Conservation (phyloP, 1,284 basidiomycete species). For the Pseudozyma sp. region DNA sequence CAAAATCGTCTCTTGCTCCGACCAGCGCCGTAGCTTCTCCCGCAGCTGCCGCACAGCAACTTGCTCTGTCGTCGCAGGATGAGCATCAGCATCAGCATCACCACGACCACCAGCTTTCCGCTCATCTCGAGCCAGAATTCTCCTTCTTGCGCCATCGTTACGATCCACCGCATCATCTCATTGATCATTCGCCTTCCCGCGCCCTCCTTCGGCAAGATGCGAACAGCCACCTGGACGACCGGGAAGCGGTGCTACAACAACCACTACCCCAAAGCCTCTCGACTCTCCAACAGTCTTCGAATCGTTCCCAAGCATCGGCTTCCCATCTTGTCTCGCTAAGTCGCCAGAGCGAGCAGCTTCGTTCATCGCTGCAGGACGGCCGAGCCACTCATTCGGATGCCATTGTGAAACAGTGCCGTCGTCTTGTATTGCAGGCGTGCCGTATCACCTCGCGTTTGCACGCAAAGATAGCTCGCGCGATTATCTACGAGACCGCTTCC, state of each 20-base stretch:
- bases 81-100: slow-evolving; percentile 16
- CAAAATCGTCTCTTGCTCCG: slow-evolving; percentile 34
- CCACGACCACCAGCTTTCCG: slow-evolving; percentile 6
- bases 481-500: slow-evolving; percentile 17
- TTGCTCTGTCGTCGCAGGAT: slow-evolving; percentile 6
- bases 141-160: slow-evolving; percentile 30
- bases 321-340: slow-evolving; percentile 16
- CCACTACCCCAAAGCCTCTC: neutral
- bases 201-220: slow-evolving; percentile 20
- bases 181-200: slow-evolving; percentile 16
- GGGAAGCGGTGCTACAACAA: neutral
- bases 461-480: slow-evolving; percentile 9
- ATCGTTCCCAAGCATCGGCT: neutral
- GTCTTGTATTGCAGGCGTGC: slow-evolving; percentile 16
- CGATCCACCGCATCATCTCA: slow-evolving; percentile 19
- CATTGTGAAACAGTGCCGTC: slow-evolving; percentile 17
- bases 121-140: slow-evolving; percentile 16
- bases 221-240: slow-evolving; percentile 16
- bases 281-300: neutral
- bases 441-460: slow-evolving; percentile 11
- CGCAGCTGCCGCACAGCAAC: slow-evolving; percentile 19
- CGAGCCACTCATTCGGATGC: neutral
- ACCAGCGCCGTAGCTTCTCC: slow-evolving; percentile 23
- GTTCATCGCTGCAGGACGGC: slow-evolving; percentile 15
- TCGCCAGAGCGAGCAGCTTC: slow-evolving; percentile 5